phyloP scores from a whole-genome alignment of 2,329 filamentous ascomycete species.

The Colletotrichum gigasporum region DNA sequence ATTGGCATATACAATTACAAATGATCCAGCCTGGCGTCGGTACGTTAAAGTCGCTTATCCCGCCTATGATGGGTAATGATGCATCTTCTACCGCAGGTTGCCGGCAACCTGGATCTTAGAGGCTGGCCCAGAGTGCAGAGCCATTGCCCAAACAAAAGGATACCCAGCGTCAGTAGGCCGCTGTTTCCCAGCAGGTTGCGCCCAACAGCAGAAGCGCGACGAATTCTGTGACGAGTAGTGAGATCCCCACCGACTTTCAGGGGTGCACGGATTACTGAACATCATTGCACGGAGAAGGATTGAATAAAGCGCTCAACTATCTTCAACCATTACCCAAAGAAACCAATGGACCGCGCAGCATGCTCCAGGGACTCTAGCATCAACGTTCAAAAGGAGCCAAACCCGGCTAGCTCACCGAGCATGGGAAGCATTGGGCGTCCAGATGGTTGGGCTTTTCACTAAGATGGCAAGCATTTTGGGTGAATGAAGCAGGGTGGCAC shows the following conservation, averaged over 20 bases:
- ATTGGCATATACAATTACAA: neutral
- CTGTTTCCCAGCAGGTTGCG: too few relatives aligned
- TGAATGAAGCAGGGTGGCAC: neutral
- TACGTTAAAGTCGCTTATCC: neutral
- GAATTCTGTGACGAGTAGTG: neutral
- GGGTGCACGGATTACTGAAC: constrained; percentile 20
- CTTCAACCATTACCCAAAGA: neutral
- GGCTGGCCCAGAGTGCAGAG: too few relatives aligned
- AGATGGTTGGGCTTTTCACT: neutral
- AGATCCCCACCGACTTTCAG: neutral
- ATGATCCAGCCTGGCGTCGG: neutral
- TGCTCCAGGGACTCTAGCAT: neutral
- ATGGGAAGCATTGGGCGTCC: neutral
- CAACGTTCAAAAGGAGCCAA: neutral
- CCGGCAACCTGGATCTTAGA: neutral
- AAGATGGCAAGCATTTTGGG: neutral
- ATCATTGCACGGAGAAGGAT: neutral
- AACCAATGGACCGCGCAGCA: neutral
- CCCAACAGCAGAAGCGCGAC: too few relatives aligned
- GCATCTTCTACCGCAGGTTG: neutral
- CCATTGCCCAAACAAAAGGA: too few relatives aligned
- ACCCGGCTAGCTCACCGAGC: neutral
- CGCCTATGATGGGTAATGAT: neutral
- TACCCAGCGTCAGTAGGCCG: too few relatives aligned
- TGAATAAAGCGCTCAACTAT: neutral